Base-by-base conservation (phyloP, 2,329 filamentous ascomycete species). In the Microdochium bolleyi region DNA sequence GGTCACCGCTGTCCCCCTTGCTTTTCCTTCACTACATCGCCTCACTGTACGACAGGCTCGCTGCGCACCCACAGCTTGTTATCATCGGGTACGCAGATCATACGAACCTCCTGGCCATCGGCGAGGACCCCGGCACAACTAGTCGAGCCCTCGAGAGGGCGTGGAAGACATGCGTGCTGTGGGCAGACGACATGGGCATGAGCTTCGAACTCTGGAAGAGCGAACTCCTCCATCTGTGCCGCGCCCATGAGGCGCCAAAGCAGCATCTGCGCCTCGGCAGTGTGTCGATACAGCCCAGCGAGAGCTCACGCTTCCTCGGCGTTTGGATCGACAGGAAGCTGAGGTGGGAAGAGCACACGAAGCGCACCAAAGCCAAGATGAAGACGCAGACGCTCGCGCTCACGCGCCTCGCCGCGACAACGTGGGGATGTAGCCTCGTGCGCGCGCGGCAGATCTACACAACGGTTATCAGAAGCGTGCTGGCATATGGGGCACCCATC, bases 401-500 rank as follows among this genome's bases (percentile, higher is more conserved):
- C n/a, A 49, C 48, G 9, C 16, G 48, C 16, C 22, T 49, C 48
- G 48, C 48, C 16, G 48, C 48, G 48, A 25, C 9, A 11, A 30
- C 48, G 48, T 49, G 48, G 48, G 48, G 48, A 22, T 49, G 48
- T 30, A 25, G 48, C 25, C 22, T 49, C 22, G 48, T 21, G 13
- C 48, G 48, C 48, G 48, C 48, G 21, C 22, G 48, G 48, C 24
- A 49, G 48, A 30, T 49, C 10, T 49, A 49, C 21, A 49, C 48
- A 19, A 24, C 22, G 48, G 48, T 49, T 9, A 49, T 49, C 48
- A 25, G 48, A n/a, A 30, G 24, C 48, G 48, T 21, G 48, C 22
- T 49, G 5, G 8, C 48, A 7, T 49, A 49, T n/a, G 48, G 48
- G 48, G 48, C 48, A n/a, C 25, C 48, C 7, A 19, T 30, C 13